These are phyloP conservation scores for Saccharum spontaneum DNA, from an alignment of 176 grass and related monocot genomes.

Conservation along the genomic window DNA sequence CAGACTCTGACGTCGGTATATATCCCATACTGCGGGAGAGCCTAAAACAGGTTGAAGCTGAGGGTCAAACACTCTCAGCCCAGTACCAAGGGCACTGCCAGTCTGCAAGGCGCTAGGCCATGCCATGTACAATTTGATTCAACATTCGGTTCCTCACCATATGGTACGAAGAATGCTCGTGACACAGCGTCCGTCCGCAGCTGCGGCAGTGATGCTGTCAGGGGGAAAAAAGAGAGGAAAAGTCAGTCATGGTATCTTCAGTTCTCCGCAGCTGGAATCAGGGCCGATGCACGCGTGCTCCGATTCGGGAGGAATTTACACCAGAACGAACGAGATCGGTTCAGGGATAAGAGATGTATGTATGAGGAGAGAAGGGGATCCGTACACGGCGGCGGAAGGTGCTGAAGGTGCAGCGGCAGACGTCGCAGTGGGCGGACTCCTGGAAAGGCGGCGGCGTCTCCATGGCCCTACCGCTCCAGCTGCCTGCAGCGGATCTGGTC, in stretches of 20 bases:
- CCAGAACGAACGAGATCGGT: neutral
- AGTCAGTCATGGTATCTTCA: neutral
- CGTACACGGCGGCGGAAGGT: slow-evolving; percentile 94
- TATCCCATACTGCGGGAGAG: slow-evolving; percentile 88
- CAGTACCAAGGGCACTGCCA: neutral
- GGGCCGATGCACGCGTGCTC: neutral
- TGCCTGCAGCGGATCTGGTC: neutral
- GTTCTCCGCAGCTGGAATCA: neutral
- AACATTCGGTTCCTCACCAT: slow-evolving; percentile 46
- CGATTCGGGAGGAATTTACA: neutral
- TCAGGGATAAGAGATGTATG: neutral
- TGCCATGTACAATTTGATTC: neutral
- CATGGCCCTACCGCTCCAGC: slow-evolving; percentile 19
- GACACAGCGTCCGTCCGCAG: slow-evolving; percentile 91
- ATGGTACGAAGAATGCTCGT: slow-evolving; percentile 93
- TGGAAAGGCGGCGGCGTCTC: slow-evolving; percentile 87
- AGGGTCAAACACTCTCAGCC: neutral
- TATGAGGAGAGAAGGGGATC: neutral
- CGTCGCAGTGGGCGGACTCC: slow-evolving; percentile 81
- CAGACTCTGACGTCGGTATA: slow-evolving; percentile 90
- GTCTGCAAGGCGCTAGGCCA: neutral
- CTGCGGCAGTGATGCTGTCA: slow-evolving; percentile 90
- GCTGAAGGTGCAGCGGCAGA: slow-evolving; percentile 91
- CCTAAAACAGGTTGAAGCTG: slow-evolving; percentile 49
- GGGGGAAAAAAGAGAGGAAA: neutral